Base-by-base conservation (phyloP, 2,329 filamentous ascomycete genomes). In the Plenodomus lindquistii region DNA sequence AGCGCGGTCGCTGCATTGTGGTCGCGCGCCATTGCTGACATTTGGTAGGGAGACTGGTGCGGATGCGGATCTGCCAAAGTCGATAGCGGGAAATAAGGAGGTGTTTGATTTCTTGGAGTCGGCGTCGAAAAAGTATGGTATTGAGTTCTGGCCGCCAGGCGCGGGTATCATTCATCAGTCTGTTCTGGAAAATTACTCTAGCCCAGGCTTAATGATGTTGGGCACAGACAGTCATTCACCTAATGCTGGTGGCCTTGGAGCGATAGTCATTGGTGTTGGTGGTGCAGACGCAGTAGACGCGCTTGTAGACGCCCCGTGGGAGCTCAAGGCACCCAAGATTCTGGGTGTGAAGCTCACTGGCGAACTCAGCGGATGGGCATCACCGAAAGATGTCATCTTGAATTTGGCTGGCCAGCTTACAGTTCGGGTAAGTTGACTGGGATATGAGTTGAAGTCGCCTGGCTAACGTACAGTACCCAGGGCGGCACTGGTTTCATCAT, bases 141-240 rank as follows among this genome's bases (percentile, higher is more conserved):
- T 79, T 47, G 71, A 73, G 48, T 73, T 73, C 37, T 73, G 71
- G 71, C 70, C 71, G 19, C 71, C 71, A 10, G 71, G 71, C 18
- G 71, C 71, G 6, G 71, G 71, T 36, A 73, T 73, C 38, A 73
- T 99, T 59, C 94, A 99, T 76, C 94, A 99, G 81, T 96, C 90
- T 43, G 94, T 99, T 18, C 77, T 99, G 63, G 94, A 99, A 79
- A 97, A 99, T 77, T 99, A 99, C 71, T 89, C 92, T 27, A 85
- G 93, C n/a, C 94, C 94, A 17, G 94, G 94, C 41, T 76, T 97
- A 62, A 97, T 99, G 92, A 97, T 99, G 91, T 83, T 99, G 35
- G 94, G 94, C 46, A 99, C 94, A 22, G 94, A 99, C 75, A 96
- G 90, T 66, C 94, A 99, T 75, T 97, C 91, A 38, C 94, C 94